Evolutionary conservation across 2,329 filamentous ascomycete species (phyloP), one percentile per base, ranked within the genome.

Genomic region (Diaporthe sp.): DNA sequence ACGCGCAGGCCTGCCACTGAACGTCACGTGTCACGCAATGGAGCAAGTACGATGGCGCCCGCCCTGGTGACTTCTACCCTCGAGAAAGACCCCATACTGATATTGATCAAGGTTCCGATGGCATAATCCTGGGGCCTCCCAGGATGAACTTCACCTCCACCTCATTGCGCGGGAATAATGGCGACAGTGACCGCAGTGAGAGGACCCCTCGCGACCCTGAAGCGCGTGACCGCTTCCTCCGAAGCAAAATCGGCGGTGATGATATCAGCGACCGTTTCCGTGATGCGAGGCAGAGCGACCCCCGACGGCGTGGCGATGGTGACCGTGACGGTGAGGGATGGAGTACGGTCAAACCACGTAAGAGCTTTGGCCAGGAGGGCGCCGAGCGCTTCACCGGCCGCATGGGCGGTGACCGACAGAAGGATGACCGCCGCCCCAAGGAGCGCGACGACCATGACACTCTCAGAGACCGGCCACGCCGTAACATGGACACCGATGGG

Each of bases 101-200:
- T 82, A 31, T 78, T 78, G 73, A 81, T 79, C 51, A 79, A 94
- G 92, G 91, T 82, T 86, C 90, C 80, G 96, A 98, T 80, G 95
- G 97, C 78, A 94, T 97, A 75, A 90, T 97, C 75, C 93, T 98
- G 75, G 95, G 94, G 19, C 95, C 95, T 28, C 94, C 95, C 2
- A 94, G 94, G 83, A 94, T 92, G 62, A 91, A 92, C 60, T 98
- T 98, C 84, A 91, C 94, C 72, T 97, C 95, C 1, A 90, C 93
- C 31, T 94, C 90, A 44, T 84, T 87, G 71, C 88, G 91, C 77
- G 82, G 81, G 55, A 79, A 81, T 22, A 83, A 85, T 73, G 80
- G 80, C 34, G 83, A 84, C 72, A 87, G 88, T 19, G 84, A 87
- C 68, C 90, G 91, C 68, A 85, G 85, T 39, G 89, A 92, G 39